phyloP scores from a whole-genome alignment of 75 land plant genomes.

The Pinus tabuliformis region DNA sequence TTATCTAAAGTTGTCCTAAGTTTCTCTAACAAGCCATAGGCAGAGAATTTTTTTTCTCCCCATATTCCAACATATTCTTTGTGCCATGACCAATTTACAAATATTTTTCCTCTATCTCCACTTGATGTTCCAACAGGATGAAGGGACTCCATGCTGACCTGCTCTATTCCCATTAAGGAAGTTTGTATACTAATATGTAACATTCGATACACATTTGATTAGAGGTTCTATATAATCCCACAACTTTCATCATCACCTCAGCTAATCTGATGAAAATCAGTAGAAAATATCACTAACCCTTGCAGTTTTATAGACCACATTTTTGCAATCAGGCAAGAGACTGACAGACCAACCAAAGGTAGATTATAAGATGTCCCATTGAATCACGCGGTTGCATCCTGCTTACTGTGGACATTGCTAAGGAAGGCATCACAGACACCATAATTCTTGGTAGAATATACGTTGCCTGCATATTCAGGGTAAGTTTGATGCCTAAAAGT shows the following conservation, averaged over 20 bases:
- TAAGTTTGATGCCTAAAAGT: too few species aligned
- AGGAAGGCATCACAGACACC: conserved; percentile 33
- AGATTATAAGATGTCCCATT: conserved; percentile 23
- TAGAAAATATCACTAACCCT: conserved; percentile 19
- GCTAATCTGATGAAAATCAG: background rate
- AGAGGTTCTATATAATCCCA: background rate
- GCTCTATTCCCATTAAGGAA: conserved; percentile 10
- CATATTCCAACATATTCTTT: conserved; percentile 23
- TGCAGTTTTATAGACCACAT: conserved; percentile 44
- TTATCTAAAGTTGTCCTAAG: conserved; percentile 46
- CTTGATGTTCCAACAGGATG: background rate
- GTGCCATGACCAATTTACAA: conserved; percentile 6
- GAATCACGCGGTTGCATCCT: conserved; percentile 24
- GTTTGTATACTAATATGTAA: conserved; percentile 22
- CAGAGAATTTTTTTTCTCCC: conserved; percentile 10
- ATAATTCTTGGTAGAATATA: conserved; percentile 10
- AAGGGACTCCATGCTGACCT: background rate
- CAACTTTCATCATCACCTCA: background rate
- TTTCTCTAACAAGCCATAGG: conserved; percentile 58
- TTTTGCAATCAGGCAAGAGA: conserved; percentile 36
- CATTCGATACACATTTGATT: background rate
- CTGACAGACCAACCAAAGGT: conserved; percentile 44
- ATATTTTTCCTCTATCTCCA: background rate
- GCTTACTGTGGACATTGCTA: conserved; percentile 10
- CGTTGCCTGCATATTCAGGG: conserved; percentile 15